A percentile compares a stretch with the other conserved stretches of the same genome.
These are phyloP conservation scores for Pseudocercospora crystallina DNA, from an alignment of 2,329 filamentous ascomycete species.

Conservation along the genomic window DNA sequence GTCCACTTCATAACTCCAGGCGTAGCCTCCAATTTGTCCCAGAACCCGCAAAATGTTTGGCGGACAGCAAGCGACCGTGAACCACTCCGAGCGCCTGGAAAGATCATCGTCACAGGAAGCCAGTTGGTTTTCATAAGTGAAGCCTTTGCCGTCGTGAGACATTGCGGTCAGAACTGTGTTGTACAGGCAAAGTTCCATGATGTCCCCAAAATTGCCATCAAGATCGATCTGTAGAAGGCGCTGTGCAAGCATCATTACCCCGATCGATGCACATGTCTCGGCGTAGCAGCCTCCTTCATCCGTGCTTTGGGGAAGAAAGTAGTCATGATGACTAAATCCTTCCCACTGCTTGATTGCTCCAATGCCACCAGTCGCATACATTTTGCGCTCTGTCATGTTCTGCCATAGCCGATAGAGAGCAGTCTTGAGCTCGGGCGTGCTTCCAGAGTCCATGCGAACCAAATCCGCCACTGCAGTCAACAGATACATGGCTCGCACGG, in stretches of 20 bases:
- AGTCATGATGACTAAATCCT: constrained; percentile 57
- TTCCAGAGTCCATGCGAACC: constrained; percentile 40
- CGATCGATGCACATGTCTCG: constrained; percentile 62
- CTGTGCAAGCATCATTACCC: constrained; percentile 61
- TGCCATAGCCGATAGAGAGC: constrained; percentile 55
- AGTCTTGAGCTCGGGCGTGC: constrained; percentile 35
- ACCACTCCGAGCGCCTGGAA: constrained; percentile 57
- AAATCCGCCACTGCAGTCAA: constrained; percentile 60
- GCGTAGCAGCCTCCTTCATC: constrained; percentile 64
- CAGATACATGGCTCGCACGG: constrained; percentile 62
- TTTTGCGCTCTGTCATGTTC: constrained; percentile 62
- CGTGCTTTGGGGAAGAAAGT: constrained; percentile 58
- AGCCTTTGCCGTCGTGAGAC: constrained; percentile 56
- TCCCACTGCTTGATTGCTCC: constrained; percentile 60
- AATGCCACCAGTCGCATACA: constrained; percentile 63
- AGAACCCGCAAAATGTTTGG: constrained; percentile 59
- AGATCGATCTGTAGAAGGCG: constrained; percentile 55
- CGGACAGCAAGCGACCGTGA: constrained; percentile 60
- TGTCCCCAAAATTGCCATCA: constrained; percentile 54
- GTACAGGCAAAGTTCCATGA: constrained; percentile 62
- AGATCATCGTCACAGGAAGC: constrained; percentile 53
- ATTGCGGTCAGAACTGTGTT: constrained; percentile 61
- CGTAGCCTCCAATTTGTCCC: constrained; percentile 57
- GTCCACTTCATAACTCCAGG: constrained; percentile 48
- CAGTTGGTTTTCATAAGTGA: constrained; percentile 64